phyloP scores from a whole-genome alignment of 306 rosid genomes.

The Gleditsia sinensis region DNA sequence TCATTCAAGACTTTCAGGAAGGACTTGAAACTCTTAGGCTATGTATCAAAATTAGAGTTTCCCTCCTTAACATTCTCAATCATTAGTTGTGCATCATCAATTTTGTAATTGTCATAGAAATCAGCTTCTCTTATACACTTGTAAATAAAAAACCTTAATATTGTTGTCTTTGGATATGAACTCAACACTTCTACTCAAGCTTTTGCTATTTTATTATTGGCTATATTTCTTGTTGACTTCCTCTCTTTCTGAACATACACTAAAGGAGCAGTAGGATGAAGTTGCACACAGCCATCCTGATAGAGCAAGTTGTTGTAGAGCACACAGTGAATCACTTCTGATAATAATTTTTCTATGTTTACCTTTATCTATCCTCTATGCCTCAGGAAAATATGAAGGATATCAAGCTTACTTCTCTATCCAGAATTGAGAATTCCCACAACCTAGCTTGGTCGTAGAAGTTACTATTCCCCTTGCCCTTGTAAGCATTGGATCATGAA shows the following conservation, averaged over 20 bases:
- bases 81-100: not conserved
- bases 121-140: not conserved
- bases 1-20: constrained; percentile 5
- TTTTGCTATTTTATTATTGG: not conserved
- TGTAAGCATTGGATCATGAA: too few species aligned
- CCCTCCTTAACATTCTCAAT: constrained; percentile 6
- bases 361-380: too few species aligned
- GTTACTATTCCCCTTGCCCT: too few species aligned
- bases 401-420: too few species aligned
- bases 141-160: not conserved
- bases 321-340: too few species aligned
- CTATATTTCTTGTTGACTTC: not conserved
- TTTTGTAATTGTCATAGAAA: not conserved
- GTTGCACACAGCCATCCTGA: too few species aligned
- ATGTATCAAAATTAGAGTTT: constrained; percentile 7
- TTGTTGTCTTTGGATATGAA: not conserved
- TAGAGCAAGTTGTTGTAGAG: too few species aligned
- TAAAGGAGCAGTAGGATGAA: too few species aligned
- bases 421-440: too few species aligned
- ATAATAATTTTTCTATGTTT: too few species aligned
- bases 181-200: not conserved
- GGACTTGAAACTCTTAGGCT: not conserved
- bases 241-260: constrained; percentile 1
- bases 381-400: too few species aligned
- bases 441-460: too few species aligned